These are phyloP conservation scores for Epichloe hybrida DNA, from an alignment of 2,329 filamentous ascomycete genomes.

Conservation along the genomic window DNA sequence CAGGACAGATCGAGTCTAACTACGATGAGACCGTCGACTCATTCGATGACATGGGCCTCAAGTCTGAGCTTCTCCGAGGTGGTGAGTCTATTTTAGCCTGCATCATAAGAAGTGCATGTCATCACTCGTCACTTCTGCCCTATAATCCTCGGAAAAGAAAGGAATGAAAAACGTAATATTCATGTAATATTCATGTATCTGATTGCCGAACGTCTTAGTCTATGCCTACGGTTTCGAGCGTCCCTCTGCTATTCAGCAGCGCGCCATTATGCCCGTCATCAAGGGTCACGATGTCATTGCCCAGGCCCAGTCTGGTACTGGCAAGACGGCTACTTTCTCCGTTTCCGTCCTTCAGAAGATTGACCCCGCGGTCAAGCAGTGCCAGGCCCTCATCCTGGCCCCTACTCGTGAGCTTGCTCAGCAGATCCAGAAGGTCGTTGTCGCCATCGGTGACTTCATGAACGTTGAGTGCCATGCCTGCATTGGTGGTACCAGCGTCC, in stretches of 20 bases:
- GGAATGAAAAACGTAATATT: not conserved
- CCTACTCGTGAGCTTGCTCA: conserved; percentile 97
- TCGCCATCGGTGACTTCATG: conserved; percentile 99
- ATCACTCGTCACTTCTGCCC: not conserved
- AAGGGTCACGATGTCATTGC: conserved; percentile 99
- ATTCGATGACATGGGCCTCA: conserved; percentile 96
- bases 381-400: conserved; percentile 95
- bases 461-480: conserved; percentile 97
- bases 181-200: not conserved
- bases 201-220: conserved; percentile 31
- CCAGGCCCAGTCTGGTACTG: conserved; percentile 98
- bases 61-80: conserved; percentile 93
- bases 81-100: conserved; percentile 30
- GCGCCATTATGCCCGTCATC: conserved; percentile 99
- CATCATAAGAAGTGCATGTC: not conserved
- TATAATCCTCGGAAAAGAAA: not conserved
- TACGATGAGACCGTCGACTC: conserved; percentile 99
- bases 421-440: conserved; percentile 98
- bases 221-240: conserved; percentile 99
- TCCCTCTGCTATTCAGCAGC: conserved; percentile 98
- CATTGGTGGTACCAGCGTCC: conserved; percentile 95
- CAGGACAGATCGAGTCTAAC: conserved; percentile 99
- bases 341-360: conserved; percentile 99
- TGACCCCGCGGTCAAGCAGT: conserved; percentile 85
- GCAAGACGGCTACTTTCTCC: conserved; percentile 99